phyloP scores from a whole-genome alignment of 257 asterid genomes.

The Primulina tabacum region DNA sequence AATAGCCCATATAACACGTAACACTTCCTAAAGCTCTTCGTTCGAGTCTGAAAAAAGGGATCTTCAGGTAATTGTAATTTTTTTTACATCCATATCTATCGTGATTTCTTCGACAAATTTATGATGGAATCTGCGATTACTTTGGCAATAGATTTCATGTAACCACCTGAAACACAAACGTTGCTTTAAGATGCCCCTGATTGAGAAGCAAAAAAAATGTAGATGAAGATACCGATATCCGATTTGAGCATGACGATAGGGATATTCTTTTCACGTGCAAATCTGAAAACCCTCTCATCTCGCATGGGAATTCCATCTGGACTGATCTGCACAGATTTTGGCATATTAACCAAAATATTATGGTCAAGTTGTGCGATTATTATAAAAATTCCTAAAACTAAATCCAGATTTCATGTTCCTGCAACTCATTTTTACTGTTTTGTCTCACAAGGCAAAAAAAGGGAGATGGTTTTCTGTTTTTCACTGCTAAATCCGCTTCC shows the following conservation, averaged over 20 bases:
- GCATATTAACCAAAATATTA: conserved; percentile 1
- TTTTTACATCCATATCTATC: background rate
- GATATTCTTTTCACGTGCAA: conserved; percentile 60
- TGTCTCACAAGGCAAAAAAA: background rate
- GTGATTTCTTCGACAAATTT: background rate
- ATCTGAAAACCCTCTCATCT: conserved; percentile 79
- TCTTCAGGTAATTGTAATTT: background rate
- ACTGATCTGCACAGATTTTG: conserved; percentile 55
- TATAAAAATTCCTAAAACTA: background rate
- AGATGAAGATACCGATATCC: conserved; percentile 41
- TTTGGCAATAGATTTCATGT: conserved; percentile 64
- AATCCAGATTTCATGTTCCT: background rate
- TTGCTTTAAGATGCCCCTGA: conserved; percentile 14
- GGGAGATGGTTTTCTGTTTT: background rate
- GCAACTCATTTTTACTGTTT: background rate
- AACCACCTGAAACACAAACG: conserved; percentile 64
- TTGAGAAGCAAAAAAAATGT: background rate
- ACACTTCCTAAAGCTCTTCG: background rate
- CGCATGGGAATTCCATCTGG: conserved; percentile 74
- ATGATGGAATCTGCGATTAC: conserved; percentile 4
- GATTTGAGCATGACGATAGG: conserved; percentile 92
- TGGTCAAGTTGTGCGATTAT: background rate
- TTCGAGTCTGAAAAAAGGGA: background rate
- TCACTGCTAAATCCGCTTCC: background rate
- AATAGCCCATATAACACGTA: background rate